These are phyloP conservation scores for Cystofilobasidium bisporidii DNA, from an alignment of 768 basidiomycete genomes.

Conservation along the genomic window DNA sequence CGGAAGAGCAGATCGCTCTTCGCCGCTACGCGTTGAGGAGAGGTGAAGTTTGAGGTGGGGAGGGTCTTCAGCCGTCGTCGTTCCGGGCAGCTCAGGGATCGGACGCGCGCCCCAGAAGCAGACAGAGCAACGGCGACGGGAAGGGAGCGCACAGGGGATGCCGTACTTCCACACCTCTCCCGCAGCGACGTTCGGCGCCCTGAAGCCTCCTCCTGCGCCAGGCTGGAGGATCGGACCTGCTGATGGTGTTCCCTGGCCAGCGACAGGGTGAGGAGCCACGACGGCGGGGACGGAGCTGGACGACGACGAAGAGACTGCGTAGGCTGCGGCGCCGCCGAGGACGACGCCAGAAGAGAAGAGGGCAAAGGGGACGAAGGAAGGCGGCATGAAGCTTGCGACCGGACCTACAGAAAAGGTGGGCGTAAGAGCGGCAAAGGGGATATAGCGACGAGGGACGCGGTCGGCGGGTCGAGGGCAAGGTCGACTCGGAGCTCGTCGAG, in stretches of 20 bases:
- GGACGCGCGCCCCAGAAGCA: not conserved
- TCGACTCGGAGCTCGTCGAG: no score
- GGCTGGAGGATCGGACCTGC: slow-evolving; percentile 12
- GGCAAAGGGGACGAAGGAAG: slow-evolving; percentile 31
- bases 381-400: slow-evolving; percentile 11
- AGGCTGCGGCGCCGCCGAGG: slow-evolving; percentile 57
- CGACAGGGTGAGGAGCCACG: slow-evolving; percentile 30
- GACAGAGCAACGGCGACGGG: no score
- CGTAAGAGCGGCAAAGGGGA: not conserved
- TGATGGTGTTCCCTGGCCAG: slow-evolving; percentile 26
- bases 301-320: slow-evolving; percentile 28
- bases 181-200: slow-evolving; percentile 22
- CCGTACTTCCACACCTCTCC: slow-evolving; percentile 61
- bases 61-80: no score
- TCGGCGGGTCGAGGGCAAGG: no score
- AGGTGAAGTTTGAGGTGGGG: not conserved
- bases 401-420: not conserved
- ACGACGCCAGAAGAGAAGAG: slow-evolving; percentile 75
- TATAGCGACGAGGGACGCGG: no score
- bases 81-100: not conserved
- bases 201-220: slow-evolving; percentile 8
- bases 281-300: slow-evolving; percentile 45
- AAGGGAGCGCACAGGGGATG: slow-evolving; percentile 60
- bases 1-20: slow-evolving; percentile 19
- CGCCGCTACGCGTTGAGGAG: slow-evolving; percentile 12